A percentile compares a stretch with the other conserved stretches of the same genome.
phyloP scores from a whole-genome alignment of 768 basidiomycete genomes.

The Boletus sp. region DNA sequence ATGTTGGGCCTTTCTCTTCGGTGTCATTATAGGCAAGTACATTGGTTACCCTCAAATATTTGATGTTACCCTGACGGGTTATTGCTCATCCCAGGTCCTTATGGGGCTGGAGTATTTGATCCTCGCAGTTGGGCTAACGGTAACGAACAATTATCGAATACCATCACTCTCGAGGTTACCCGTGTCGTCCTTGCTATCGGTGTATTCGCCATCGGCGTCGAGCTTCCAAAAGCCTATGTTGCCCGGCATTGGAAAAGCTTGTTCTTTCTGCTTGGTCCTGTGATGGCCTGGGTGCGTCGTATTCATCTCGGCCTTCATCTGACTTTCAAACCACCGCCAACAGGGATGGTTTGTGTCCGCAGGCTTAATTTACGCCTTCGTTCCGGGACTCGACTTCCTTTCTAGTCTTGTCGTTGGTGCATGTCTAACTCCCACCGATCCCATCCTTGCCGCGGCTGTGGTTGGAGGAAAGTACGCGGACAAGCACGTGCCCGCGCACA shows the following conservation, averaged over 20 bases:
- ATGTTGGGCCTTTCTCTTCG: conserved; percentile 90
- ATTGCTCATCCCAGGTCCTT: conserved; percentile 55
- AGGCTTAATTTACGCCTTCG: conserved; percentile 84
- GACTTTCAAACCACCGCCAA: conserved; percentile 2
- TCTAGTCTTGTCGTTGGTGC: conserved; percentile 88
- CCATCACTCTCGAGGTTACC: conserved; percentile 85
- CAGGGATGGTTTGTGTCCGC: conserved; percentile 95
- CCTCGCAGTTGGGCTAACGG: conserved; percentile 70
- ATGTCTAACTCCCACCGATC: conserved; percentile 83
- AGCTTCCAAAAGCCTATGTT: conserved; percentile 95
- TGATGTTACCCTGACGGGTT: conserved; percentile 4
- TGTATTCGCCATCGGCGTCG: conserved; percentile 97
- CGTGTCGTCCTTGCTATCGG: conserved; percentile 93
- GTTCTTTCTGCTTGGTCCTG: conserved; percentile 75
- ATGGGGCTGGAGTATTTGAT: conserved; percentile 77
- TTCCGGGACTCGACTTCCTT: conserved; percentile 87
- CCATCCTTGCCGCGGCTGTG: conserved; percentile 43
- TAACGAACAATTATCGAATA: conserved; percentile 50
- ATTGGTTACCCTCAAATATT: not conserved
- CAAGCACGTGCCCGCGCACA: conserved; percentile 89
- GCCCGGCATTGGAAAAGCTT: conserved; percentile 88
- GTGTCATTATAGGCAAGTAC: conserved; percentile 76
- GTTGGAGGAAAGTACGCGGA: conserved; percentile 96
- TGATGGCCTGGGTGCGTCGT: conserved; percentile 76
- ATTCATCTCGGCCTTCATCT: not conserved